These are phyloP conservation scores for Monosporascus sp. DNA, from an alignment of 2,329 filamentous ascomycete species.

Conservation along the genomic window DNA sequence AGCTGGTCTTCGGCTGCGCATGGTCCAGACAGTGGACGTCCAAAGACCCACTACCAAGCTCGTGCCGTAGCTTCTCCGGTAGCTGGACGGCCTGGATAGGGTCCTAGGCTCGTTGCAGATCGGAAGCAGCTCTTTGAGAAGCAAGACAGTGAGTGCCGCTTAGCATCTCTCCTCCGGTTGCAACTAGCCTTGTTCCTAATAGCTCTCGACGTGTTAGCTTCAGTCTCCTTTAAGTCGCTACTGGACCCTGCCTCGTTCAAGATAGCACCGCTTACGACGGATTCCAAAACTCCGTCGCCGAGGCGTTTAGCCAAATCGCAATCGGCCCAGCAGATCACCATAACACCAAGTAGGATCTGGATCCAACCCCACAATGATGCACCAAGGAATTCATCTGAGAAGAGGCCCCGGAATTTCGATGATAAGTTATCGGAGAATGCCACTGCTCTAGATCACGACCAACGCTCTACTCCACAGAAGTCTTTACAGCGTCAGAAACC, in stretches of 20 bases:
- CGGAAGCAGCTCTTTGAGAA: constrained; percentile 28
- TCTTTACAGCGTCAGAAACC: constrained; percentile 9
- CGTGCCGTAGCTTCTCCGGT: constrained; percentile 8
- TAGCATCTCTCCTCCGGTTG: background rate
- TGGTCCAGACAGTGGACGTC: background rate
- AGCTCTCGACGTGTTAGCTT: constrained; percentile 9
- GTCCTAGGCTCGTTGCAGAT: constrained; percentile 24
- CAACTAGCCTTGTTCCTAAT: background rate
- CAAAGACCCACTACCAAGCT: background rate
- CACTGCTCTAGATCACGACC: background rate
- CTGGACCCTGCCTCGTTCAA: constrained; percentile 1
- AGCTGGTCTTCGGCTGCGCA: background rate
- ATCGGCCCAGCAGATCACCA: background rate
- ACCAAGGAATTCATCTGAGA: background rate
- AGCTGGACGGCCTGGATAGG: constrained; percentile 17
- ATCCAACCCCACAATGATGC: background rate
- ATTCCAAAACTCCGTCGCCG: background rate
- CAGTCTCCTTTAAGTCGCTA: constrained; percentile 1
- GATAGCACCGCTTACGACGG: background rate
- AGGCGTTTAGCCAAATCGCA: constrained; percentile 5
- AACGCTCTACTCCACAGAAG: background rate
- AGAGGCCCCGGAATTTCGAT: background rate
- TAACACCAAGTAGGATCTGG: background rate
- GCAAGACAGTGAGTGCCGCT: constrained; percentile 18
- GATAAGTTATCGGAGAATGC: background rate